Evolutionary conservation across 2,329 filamentous ascomycete genomes (phyloP).

Genomic region (Colletotrichum kahawae): DNA sequence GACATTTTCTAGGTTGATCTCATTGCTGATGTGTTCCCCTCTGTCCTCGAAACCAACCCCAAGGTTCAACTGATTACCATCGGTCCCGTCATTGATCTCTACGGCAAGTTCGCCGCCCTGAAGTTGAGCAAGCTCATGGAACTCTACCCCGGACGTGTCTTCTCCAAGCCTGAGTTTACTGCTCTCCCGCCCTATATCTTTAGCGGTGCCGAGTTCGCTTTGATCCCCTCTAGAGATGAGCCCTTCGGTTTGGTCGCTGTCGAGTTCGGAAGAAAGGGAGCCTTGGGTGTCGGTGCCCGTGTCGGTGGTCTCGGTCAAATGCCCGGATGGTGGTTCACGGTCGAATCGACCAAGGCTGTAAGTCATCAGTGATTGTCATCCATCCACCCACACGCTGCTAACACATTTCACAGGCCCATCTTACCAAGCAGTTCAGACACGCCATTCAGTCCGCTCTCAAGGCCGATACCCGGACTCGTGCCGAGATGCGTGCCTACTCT

Average conservation of each 20-base stretch:
- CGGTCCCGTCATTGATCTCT: slow-evolving; percentile 70
- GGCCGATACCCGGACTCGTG: slow-evolving; percentile 59
- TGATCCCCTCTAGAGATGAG: slow-evolving; percentile 74
- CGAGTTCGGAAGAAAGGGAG: slow-evolving; percentile 72
- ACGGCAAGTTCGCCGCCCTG: slow-evolving; percentile 70
- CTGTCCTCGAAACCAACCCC: slow-evolving; percentile 62
- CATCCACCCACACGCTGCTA: background rate
- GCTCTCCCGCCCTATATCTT: slow-evolving; percentile 70
- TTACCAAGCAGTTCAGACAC: slow-evolving; percentile 68
- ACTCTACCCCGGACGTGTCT: slow-evolving; percentile 68
- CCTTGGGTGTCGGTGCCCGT: slow-evolving; percentile 68
- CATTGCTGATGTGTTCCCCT: slow-evolving; percentile 71
- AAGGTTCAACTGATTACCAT: slow-evolving; percentile 67
- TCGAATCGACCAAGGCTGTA: slow-evolving; percentile 65
- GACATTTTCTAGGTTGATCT: slow-evolving; percentile 51
- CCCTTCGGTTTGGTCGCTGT: slow-evolving; percentile 73
- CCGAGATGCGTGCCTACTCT: slow-evolving; percentile 68
- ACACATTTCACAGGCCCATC: slow-evolving; percentile 45
- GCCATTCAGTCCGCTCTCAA: slow-evolving; percentile 65
- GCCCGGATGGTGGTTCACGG: slow-evolving; percentile 75
- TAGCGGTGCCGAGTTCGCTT: slow-evolving; percentile 69
- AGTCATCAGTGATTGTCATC: background rate
- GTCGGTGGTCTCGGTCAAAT: slow-evolving; percentile 72
- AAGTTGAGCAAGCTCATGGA: slow-evolving; percentile 70
- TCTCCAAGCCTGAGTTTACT: slow-evolving; percentile 71